Conservation (phyloP, 805 yeast species). For the Monosporozyma siamensis region DNA sequence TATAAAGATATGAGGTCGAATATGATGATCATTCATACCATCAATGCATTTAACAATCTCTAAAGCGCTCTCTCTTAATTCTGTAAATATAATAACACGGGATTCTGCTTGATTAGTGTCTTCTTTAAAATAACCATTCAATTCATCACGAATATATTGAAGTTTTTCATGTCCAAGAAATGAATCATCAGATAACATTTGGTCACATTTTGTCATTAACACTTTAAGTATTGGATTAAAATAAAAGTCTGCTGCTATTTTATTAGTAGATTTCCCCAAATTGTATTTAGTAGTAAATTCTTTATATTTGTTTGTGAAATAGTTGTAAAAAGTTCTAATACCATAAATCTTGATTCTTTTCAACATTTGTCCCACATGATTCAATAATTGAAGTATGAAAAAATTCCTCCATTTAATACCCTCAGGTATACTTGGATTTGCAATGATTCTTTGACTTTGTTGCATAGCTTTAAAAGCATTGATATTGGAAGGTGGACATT, state of each 20-base stretch:
- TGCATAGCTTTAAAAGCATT: constrained; percentile 67
- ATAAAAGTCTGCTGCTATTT: constrained; percentile 53
- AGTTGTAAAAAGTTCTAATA: constrained; percentile 60
- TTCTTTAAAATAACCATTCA: constrained; percentile 44
- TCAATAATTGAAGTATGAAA: constrained; percentile 46
- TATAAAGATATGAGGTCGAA: constrained; percentile 76
- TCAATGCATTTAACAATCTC: constrained; percentile 69
- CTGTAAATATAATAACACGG: constrained; percentile 80
- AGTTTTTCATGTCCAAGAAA: constrained; percentile 66
- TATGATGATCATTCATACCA: constrained; percentile 25
- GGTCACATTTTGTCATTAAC: constrained; percentile 39
- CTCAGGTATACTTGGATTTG: constrained; percentile 48
- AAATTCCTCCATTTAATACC: constrained; percentile 68
- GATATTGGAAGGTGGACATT: constrained; percentile 55
- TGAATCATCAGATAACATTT: constrained; percentile 30
- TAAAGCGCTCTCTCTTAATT: constrained; percentile 79
- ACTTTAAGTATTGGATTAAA: constrained; percentile 39
- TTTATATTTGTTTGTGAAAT: constrained; percentile 48
- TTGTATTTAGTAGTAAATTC: constrained; percentile 52
- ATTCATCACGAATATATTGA: constrained; percentile 46
- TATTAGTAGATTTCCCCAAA: constrained; percentile 53
- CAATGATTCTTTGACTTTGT: constrained; percentile 48
- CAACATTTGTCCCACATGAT: constrained; percentile 63
- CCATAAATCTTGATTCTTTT: constrained; percentile 75
- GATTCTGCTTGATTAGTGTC: constrained; percentile 38